A percentile compares a stretch with the other conserved stretches of the same genome.
Conservation (phyloP, 192 early-diverging fungal species). For the Chytriomyces hyalinus region DNA sequence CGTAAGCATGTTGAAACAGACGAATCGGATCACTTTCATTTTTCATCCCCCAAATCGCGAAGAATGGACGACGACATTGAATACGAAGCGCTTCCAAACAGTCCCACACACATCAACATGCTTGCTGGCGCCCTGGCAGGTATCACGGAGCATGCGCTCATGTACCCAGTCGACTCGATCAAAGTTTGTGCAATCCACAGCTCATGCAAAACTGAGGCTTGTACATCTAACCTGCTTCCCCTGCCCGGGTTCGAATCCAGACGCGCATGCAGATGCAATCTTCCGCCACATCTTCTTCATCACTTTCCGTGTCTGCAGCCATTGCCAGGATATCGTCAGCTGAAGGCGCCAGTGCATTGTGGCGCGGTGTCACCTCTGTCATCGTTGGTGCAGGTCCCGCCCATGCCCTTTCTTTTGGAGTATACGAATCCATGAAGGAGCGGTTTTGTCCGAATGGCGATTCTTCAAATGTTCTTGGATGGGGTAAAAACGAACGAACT, state of each 20-base stretch:
- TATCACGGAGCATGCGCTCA: slow-evolving; percentile 93
- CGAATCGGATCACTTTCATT: no score
- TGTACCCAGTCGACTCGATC: slow-evolving; percentile 95
- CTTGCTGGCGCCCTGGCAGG: slow-evolving; percentile 94
- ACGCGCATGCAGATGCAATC: no score
- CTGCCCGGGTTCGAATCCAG: no score
- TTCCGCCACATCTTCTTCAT: no score
- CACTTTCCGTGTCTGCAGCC: slow-evolving; percentile 52
- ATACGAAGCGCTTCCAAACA: slow-evolving; percentile 87
- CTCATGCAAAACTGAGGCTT: no score
- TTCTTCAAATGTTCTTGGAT: slow-evolving; percentile 53
- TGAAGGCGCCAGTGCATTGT: slow-evolving; percentile 78
- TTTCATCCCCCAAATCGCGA: no score
- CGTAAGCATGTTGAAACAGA: no score
- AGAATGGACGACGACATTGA: slow-evolving; percentile 49
- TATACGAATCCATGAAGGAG: slow-evolving; percentile 90
- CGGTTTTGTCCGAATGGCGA: slow-evolving; percentile 61
- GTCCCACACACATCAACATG: slow-evolving; percentile 79
- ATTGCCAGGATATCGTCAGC: slow-evolving; percentile 72
- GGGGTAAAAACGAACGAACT: slow-evolving; percentile 52
- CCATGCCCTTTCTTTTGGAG: slow-evolving; percentile 94
- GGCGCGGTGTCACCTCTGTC: slow-evolving; percentile 91
- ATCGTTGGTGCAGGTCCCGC: slow-evolving; percentile 93
- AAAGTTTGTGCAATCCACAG: slow-evolving; percentile 69
- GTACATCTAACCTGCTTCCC: no score